These are phyloP conservation scores for Epichloe sibirici DNA, from an alignment of 2,329 filamentous ascomycete species.

Conservation along the genomic window DNA sequence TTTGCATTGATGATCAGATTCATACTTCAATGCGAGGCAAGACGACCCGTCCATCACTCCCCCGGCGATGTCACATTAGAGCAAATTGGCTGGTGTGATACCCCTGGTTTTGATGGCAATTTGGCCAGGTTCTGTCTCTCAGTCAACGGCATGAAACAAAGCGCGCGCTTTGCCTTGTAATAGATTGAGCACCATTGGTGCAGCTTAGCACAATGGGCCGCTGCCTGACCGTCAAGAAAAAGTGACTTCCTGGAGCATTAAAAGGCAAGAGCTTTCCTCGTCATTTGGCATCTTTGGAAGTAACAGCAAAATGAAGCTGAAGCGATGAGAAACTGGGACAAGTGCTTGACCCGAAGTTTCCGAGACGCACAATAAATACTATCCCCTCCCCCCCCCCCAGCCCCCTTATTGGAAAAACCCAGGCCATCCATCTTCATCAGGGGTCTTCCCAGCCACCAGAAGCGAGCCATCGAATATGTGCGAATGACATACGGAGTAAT, in stretches of 20 bases:
- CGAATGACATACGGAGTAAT: too few relatives aligned
- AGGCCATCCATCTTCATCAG: background rate
- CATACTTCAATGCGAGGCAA: too few relatives aligned
- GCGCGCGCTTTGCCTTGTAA: background rate
- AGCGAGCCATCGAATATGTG: too few relatives aligned
- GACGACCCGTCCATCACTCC: too few relatives aligned
- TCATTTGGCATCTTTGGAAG: background rate
- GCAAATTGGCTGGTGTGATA: too few relatives aligned
- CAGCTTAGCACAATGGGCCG: too few relatives aligned
- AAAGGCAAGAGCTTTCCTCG: too few relatives aligned
- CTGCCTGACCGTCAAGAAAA: too few relatives aligned
- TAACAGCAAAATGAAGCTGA: background rate
- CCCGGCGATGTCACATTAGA: too few relatives aligned
- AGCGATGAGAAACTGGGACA: background rate
- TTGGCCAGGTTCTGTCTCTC: background rate
- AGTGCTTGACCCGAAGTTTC: background rate
- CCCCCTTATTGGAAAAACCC: background rate
- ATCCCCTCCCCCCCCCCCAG: background rate
- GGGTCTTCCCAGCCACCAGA: background rate
- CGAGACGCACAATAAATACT: background rate
- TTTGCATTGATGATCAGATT: too few relatives aligned
- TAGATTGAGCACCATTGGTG: too few relatives aligned
- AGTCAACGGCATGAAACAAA: background rate
- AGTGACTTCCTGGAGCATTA: too few relatives aligned
- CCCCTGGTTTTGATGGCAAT: background rate